Conservation (phyloP, 1,284 basidiomycete species). For the Caloboletus inedulis region DNA sequence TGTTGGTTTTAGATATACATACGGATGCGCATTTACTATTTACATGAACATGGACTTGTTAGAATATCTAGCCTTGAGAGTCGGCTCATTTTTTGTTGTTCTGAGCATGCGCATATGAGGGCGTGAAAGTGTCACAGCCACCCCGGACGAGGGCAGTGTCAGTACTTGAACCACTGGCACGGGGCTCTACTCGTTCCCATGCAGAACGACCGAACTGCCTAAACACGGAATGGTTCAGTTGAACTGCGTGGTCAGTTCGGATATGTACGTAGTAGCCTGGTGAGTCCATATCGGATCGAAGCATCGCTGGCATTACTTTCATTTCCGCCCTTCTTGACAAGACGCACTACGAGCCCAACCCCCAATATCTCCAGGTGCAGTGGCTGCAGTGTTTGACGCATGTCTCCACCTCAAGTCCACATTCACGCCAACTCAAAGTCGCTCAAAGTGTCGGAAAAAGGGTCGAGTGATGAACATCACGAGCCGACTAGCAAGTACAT, state of each 20-base stretch:
- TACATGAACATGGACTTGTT: neutral
- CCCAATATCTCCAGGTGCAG: neutral
- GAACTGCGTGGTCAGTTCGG: too few relatives aligned
- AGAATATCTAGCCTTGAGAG: too few relatives aligned
- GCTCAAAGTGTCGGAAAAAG: constrained; percentile 4
- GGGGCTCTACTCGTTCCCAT: too few relatives aligned
- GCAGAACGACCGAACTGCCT: too few relatives aligned
- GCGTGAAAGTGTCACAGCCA: too few relatives aligned
- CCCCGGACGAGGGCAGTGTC: too few relatives aligned
- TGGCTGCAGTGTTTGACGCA: neutral
- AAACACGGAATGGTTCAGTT: too few relatives aligned
- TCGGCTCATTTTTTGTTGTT: too few relatives aligned
- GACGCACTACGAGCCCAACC: neutral
- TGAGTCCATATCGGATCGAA: neutral
- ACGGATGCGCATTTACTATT: neutral
- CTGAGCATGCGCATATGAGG: too few relatives aligned
- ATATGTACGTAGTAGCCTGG: too few relatives aligned
- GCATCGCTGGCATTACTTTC: neutral
- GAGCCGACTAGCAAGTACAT: neutral
- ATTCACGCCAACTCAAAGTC: neutral
- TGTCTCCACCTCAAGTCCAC: constrained; percentile 7
- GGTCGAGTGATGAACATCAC: neutral
- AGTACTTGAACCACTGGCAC: too few relatives aligned
- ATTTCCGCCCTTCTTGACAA: neutral
- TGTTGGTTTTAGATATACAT: neutral